Conservation (phyloP, 2,329 filamentous ascomycete genomes). For the Cytospora leucostoma region DNA sequence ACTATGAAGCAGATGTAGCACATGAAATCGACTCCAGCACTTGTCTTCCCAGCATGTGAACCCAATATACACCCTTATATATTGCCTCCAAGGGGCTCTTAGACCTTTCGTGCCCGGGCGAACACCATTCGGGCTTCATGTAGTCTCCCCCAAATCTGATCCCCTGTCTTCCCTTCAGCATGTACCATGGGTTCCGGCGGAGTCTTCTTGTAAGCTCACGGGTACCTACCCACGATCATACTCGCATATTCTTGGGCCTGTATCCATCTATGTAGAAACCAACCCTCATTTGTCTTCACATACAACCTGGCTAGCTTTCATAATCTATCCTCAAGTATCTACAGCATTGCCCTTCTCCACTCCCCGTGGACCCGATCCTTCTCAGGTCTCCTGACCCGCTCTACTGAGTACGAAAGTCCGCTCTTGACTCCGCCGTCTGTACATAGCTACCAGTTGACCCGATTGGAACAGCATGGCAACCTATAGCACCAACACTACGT, state of each 20-base stretch:
- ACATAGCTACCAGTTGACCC: no score
- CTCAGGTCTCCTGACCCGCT: conserved; percentile 46
- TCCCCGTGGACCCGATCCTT: conserved; percentile 46
- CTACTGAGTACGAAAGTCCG: conserved; percentile 49
- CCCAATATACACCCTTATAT: no score
- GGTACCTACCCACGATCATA: conserved; percentile 58
- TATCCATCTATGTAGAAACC: conserved; percentile 51
- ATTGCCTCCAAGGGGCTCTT: not conserved
- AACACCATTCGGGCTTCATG: conserved; percentile 47
- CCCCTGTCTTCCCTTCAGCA: conserved; percentile 49
- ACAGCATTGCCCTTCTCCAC: conserved; percentile 40
- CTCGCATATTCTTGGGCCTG: conserved; percentile 57
- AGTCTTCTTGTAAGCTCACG: conserved; percentile 46
- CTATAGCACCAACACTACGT: conserved; percentile 37
- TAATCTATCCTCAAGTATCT: conserved; percentile 44
- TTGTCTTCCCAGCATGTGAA: no score
- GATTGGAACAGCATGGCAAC: conserved; percentile 53
- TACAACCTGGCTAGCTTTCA: conserved; percentile 46
- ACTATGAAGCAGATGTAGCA: no score
- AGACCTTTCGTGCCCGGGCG: conserved; percentile 28
- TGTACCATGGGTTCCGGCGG: conserved; percentile 47
- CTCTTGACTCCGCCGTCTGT: conserved; percentile 46
- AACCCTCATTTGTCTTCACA: conserved; percentile 42
- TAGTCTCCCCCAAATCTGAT: conserved; percentile 51
- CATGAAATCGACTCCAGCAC: no score